These are phyloP conservation scores for Paragyromitra xinjiangensis DNA, from an alignment of 495 filamentous ascomycete genomes.

Conservation along the genomic window DNA sequence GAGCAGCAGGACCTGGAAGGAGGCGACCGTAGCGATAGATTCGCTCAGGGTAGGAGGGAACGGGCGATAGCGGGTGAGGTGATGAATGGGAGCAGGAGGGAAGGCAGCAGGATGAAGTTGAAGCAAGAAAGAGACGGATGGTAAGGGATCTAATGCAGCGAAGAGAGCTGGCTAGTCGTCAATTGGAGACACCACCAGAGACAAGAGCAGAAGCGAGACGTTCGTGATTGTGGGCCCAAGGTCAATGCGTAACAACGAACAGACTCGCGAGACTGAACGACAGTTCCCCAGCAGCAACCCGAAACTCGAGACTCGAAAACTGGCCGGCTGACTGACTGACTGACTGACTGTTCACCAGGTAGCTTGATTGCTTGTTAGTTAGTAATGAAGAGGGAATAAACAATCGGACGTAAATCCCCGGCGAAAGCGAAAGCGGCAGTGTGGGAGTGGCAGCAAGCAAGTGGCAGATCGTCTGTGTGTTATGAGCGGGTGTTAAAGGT, in stretches of 20 bases:
- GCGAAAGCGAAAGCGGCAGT: constrained; percentile 17
- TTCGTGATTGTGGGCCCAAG: constrained; percentile 43
- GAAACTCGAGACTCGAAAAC: constrained; percentile 38
- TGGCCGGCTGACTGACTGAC: background rate
- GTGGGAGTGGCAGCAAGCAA: constrained; percentile 28
- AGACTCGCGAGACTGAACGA: constrained; percentile 42
- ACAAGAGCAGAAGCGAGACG: constrained; percentile 50
- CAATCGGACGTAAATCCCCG: constrained; percentile 45
- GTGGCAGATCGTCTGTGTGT: constrained; percentile 37
- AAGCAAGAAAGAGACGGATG: constrained; percentile 34
- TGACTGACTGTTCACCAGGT: constrained; percentile 28
- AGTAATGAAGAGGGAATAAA: constrained; percentile 33
- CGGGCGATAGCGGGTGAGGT: constrained; percentile 15
- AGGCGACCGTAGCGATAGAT: constrained; percentile 35
- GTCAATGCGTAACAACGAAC: constrained; percentile 53
- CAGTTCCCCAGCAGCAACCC: constrained; percentile 45
- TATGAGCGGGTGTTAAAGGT: constrained; percentile 31
- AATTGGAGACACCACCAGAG: constrained; percentile 50
- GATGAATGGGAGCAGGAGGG: constrained; percentile 15
- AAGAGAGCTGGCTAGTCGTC: constrained; percentile 46
- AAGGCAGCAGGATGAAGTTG: constrained; percentile 31
- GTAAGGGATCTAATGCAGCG: constrained; percentile 40
- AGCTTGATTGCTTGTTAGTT: constrained; percentile 25
- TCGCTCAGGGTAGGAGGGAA: constrained; percentile 23
- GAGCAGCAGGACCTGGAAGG: constrained; percentile 24